A percentile compares a stretch with the other conserved stretches of the same genome.
These are phyloP conservation scores for Suillus placidus DNA, from an alignment of 768 basidiomycete genomes.

Conservation along the genomic window DNA sequence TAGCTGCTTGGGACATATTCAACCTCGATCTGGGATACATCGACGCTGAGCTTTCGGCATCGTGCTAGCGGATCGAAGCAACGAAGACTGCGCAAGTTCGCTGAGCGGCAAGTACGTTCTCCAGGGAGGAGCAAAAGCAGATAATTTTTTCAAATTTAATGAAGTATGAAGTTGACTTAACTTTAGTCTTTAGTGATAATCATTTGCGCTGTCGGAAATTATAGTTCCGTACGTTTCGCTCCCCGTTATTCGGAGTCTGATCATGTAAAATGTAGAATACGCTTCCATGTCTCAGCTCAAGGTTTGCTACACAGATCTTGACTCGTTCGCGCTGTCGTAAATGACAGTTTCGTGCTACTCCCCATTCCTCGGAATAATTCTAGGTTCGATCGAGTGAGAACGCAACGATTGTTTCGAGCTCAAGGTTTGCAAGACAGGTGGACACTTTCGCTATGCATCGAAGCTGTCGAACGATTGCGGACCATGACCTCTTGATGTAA, in stretches of 20 bases:
- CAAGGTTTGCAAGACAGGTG: slow-evolving; percentile 7
- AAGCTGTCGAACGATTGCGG: not conserved
- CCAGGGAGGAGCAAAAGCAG: not conserved
- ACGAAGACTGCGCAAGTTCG: not conserved
- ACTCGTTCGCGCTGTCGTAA: not conserved
- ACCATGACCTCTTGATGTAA: not conserved
- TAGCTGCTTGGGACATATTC: not conserved
- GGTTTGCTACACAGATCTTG: not conserved
- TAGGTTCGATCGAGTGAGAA: not conserved
- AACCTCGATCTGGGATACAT: not conserved
- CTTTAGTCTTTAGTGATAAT: slow-evolving; percentile 12
- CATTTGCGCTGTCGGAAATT: slow-evolving; percentile 1
- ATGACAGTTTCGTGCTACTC: not conserved
- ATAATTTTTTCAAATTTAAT: slow-evolving; percentile 7
- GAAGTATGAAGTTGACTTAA: slow-evolving; percentile 2
- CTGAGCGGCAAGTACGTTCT: not conserved
- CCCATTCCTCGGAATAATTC: not conserved
- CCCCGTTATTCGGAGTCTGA: not conserved
- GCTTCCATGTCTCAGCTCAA: not conserved
- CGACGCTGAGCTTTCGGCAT: not conserved
- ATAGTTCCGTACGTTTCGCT: slow-evolving; percentile 7
- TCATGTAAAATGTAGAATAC: not conserved
- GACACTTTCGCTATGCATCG: not conserved
- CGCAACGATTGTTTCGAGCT: not conserved
- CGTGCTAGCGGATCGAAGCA: not conserved